Evolutionary conservation across 2,329 filamentous ascomycete genomes (phyloP).

Genomic region (Lasiodiplodia sp.): DNA sequence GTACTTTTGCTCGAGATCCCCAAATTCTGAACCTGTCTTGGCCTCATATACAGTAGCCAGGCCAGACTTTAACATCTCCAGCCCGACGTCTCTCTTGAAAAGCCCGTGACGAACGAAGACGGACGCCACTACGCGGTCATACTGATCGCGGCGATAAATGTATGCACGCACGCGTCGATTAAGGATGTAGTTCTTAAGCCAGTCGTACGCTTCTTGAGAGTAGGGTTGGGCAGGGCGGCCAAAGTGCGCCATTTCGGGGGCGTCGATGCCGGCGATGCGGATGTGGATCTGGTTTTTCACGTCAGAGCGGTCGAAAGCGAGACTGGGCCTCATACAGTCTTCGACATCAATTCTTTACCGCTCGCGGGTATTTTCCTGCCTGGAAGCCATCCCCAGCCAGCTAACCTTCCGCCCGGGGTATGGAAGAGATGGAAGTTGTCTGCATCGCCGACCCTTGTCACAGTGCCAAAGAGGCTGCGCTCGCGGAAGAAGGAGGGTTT

Average conservation of each 20-base stretch:
- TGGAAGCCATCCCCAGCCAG: constrained; percentile 91
- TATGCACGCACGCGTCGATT: constrained; percentile 80
- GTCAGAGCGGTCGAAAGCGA: background rate
- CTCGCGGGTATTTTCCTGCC: constrained; percentile 73
- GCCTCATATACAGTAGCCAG: constrained; percentile 94
- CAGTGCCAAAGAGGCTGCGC: constrained; percentile 80
- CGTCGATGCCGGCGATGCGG: constrained; percentile 89
- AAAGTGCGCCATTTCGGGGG: constrained; percentile 92
- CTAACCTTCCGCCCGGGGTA: constrained; percentile 85
- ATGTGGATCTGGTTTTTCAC: constrained; percentile 73
- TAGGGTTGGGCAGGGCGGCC: constrained; percentile 86
- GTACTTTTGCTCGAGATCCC: constrained; percentile 69
- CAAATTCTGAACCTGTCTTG: constrained; percentile 88
- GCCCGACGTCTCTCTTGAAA: constrained; percentile 79
- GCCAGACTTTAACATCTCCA: constrained; percentile 86
- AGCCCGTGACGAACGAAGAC: constrained; percentile 75
- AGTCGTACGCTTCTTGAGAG: constrained; percentile 79
- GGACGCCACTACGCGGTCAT: constrained; percentile 87
- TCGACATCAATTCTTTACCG: constrained; percentile 73
- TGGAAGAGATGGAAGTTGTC: constrained; percentile 96
- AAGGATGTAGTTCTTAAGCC: constrained; percentile 76
- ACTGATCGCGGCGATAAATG: constrained; percentile 87
- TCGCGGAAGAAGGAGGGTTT: constrained; percentile 76
- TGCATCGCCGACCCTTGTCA: constrained; percentile 94
- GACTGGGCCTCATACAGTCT: constrained; percentile 68